A percentile compares a stretch with the other conserved stretches of the same genome.
Conservation (phyloP, 1,284 basidiomycete genomes). For the Xanthoconium separans region DNA sequence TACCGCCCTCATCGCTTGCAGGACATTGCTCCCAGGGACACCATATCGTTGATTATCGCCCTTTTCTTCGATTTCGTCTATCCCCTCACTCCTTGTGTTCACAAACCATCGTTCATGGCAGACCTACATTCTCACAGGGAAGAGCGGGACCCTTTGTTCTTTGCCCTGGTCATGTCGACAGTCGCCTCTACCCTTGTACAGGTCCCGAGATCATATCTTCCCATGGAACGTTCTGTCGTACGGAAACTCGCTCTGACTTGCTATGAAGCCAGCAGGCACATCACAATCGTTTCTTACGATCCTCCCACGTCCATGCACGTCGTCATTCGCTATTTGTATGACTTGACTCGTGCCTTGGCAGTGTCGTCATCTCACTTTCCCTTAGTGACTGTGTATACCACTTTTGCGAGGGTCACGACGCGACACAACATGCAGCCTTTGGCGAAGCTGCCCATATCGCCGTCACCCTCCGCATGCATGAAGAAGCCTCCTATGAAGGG, state of each 20-base stretch:
- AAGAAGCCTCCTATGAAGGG: slow-evolving; percentile 76
- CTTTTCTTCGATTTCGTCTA: slow-evolving; percentile 90
- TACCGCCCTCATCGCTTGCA: slow-evolving; percentile 69
- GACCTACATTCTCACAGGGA: slow-evolving; percentile 75
- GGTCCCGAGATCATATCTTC: slow-evolving; percentile 76
- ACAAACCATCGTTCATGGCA: slow-evolving; percentile 83
- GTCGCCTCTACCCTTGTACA: slow-evolving; percentile 82
- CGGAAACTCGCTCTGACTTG: slow-evolving; percentile 76
- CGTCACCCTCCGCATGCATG: slow-evolving; percentile 78
- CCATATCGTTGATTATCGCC: slow-evolving; percentile 74
- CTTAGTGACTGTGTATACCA: slow-evolving; percentile 77
- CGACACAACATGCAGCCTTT: slow-evolving; percentile 81
- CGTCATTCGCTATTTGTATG: slow-evolving; percentile 81
- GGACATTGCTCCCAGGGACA: slow-evolving; percentile 74
- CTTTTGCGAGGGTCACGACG: slow-evolving; percentile 84
- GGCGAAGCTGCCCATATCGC: slow-evolving; percentile 82
- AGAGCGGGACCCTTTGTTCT: slow-evolving; percentile 83
- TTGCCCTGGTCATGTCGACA: slow-evolving; percentile 82
- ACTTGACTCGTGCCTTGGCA: slow-evolving; percentile 17
- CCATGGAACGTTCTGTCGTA: slow-evolving; percentile 76
- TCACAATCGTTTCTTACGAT: slow-evolving; percentile 76
- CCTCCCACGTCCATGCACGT: slow-evolving; percentile 80
- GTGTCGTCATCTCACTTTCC: slow-evolving; percentile 11
- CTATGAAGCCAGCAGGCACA: slow-evolving; percentile 77
- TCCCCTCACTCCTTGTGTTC: slow-evolving; percentile 78